A percentile compares a stretch with the other conserved stretches of the same genome.
These are phyloP conservation scores for Clonostachys solani DNA, from an alignment of 2,329 filamentous ascomycete species.

Conservation along the genomic window DNA sequence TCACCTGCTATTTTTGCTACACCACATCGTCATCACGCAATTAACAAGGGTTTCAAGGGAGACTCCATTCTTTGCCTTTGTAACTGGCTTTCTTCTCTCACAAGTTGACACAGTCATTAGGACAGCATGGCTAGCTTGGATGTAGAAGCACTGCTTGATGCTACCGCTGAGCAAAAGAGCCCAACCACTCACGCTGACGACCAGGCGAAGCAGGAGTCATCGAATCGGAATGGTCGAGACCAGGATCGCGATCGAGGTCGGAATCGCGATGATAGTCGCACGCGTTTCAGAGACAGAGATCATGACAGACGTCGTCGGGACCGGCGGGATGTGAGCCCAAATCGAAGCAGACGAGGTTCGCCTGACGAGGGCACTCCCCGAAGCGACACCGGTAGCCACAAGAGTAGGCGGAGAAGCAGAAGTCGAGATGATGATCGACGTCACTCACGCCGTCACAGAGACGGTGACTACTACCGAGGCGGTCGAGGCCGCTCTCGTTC, in stretches of 20 bases:
- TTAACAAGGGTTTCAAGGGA: not conserved
- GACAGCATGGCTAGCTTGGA: conserved; percentile 52
- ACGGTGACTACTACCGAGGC: conserved; percentile 65
- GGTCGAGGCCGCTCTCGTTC: conserved; percentile 52
- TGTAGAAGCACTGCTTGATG: conserved; percentile 88
- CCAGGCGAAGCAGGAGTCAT: conserved; percentile 36
- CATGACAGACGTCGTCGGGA: conserved; percentile 40
- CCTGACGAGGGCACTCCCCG: conserved; percentile 61
- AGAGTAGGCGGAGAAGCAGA: conserved; percentile 75
- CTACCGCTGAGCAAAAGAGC: conserved; percentile 59
- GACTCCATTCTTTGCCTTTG: not conserved
- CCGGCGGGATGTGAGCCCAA: conserved; percentile 52
- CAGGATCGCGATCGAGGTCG: conserved; percentile 54
- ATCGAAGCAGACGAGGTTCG: conserved; percentile 39
- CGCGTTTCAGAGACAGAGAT: conserved; percentile 44
- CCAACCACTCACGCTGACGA: conserved; percentile 41
- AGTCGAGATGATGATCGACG: conserved; percentile 74
- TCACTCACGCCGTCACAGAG: conserved; percentile 68
- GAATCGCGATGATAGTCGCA: conserved; percentile 47
- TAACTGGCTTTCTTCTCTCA: not conserved
- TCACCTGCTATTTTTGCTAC: not conserved
- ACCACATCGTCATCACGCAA: no score
- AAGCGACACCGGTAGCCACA: conserved; percentile 76
- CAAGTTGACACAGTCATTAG: not conserved
- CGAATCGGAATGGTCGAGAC: conserved; percentile 19